A percentile compares a stretch with the other conserved stretches of the same genome.
Evolutionary conservation across 768 basidiomycete species (phyloP).

Genomic region (Boletus rex-veris): DNA sequence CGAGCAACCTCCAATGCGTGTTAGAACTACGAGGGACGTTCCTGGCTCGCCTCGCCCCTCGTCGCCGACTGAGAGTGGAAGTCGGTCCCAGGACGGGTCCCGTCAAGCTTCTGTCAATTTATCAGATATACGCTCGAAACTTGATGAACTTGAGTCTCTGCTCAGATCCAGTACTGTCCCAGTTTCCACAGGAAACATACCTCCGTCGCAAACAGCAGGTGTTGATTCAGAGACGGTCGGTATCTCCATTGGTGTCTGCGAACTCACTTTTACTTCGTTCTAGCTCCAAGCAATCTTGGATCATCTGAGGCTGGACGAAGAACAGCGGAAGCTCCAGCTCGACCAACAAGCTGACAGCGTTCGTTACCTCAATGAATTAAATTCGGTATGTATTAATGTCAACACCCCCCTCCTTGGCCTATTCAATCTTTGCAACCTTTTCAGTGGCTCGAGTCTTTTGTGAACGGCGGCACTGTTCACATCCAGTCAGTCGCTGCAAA

Average conservation of each 20-base stretch:
- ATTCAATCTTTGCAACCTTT: not conserved
- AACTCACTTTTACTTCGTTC: not conserved
- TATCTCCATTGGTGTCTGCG: not conserved
- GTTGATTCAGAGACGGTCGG: slow-evolving; percentile 20
- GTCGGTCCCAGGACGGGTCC: not conserved
- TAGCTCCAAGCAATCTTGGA: slow-evolving; percentile 45
- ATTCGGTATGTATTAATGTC: slow-evolving; percentile 45
- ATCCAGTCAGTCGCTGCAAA: slow-evolving; percentile 59
- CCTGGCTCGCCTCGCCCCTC: not conserved
- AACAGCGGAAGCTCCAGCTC: slow-evolving; percentile 45
- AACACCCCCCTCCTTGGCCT: not conserved
- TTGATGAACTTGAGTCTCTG: slow-evolving; percentile 35
- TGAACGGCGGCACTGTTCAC: slow-evolving; percentile 71
- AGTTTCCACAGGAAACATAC: not conserved
- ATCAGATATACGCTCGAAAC: slow-evolving; percentile 33
- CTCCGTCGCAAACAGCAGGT: slow-evolving; percentile 2
- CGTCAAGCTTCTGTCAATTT: slow-evolving; percentile 15
- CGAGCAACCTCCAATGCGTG: not conserved
- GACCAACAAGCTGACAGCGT: slow-evolving; percentile 72
- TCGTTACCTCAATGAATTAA: slow-evolving; percentile 76
- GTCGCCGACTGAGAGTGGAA: not conserved
- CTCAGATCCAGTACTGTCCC: slow-evolving; percentile 5
- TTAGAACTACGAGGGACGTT: slow-evolving; percentile 10
- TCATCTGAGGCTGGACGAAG: slow-evolving; percentile 46
- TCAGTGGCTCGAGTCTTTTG: slow-evolving; percentile 83